Base-by-base conservation (phyloP, 2,329 filamentous ascomycete species). In the Dactylella cylindrospora region DNA sequence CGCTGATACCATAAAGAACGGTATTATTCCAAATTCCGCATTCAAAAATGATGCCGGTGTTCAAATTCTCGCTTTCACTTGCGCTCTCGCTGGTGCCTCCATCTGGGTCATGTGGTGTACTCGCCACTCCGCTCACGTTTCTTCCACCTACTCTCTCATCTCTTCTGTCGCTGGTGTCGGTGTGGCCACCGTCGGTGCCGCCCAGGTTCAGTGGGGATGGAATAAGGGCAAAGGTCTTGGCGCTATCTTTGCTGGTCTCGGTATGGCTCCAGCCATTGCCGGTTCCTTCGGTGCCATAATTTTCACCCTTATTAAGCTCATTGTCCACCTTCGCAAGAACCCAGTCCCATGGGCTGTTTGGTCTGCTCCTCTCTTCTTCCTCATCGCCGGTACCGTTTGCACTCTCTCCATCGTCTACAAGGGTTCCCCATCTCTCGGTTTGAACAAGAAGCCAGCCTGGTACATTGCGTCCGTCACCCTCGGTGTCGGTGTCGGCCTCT, bases 81-180 rank as follows among this genome's bases (percentile, higher is more conserved):
- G 80, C 64, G 81, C 82, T 19, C 76, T 82, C 0, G 82, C 82
- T 12, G 84, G 77, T 67, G 83, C 84, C 43, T 82, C 84, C 1
- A 75, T 78, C 7, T 90, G 85, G 85, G 84, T 89, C 39, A 88
- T 88, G 84, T 88, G 84, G 84, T 88, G 85, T 72, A 89, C 85
- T 1, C 77, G 78, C 39, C 78, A 88, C 77, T 85, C 83, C 3
- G 83, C 84, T 59, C 85, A 86, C 74, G 84, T 86, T 67, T 86
- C 84, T 0, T 85, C 84, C 0, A 86, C 84, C 20, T 85, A 86
- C 76, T 85, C 84, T 0, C 79, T 87, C 49, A 80, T 86, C 70
- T 85, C 83, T 0, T 79, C 83, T 54, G 78, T 87, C 31, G 74
- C 73, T 66, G 70, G 76, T 31, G 73, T 76, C 38, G 74, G 74